Evolutionary conservation across 2,329 filamentous ascomycete species (phyloP), one percentile per base, ranked within the genome.

Genomic region (Sarocladiaceae sp.): DNA sequence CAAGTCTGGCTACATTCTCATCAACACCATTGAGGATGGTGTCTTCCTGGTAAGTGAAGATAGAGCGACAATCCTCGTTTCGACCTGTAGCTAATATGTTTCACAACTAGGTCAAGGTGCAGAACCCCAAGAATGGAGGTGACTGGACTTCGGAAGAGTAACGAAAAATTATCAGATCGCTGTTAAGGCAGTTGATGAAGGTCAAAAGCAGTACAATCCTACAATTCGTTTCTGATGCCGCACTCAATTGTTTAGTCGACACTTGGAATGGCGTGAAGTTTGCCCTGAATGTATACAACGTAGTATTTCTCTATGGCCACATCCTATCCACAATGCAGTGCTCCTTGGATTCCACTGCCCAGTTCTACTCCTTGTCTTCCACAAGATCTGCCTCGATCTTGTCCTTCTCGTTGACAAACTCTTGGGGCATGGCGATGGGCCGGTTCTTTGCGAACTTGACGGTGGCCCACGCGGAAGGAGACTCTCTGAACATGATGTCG

Each of bases 11-110:
- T 68, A 67, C 50, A 65, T 76, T 45, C 63, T 75, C 6, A 55
- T 76, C 49, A 74, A 76, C 57, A 72, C 66, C 3, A 76, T 75
- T 46, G 72, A 76, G 58, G 59, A 71, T 5, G 73, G 73, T 42
- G 63, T 65, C 4, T 76, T 69, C 40, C 63, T 69, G 6, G 61
- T 76, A 10, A 75, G 40, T 29, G 3, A n/a, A 3, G 13, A 15
- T 11, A 10, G 16, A 13, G 21, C 10, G 16, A 7, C 16, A 19
- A 18, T 18, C 5, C 33, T 4, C 10, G 11, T 24, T 26, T 26
- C n/a, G 21, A 13, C 4, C 20, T 23, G 10, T 19, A 35, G 16
- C 24, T 41, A 23, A 41, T 24, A 5, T 19, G 11, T 23, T 12
- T 41, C 23, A 41, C n/a, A n/a, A n/a, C n/a, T 18, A 41, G 37